Conservation (phyloP, 371 early-diverging fungal genomes). For the Rhizopus arrhizus region DNA sequence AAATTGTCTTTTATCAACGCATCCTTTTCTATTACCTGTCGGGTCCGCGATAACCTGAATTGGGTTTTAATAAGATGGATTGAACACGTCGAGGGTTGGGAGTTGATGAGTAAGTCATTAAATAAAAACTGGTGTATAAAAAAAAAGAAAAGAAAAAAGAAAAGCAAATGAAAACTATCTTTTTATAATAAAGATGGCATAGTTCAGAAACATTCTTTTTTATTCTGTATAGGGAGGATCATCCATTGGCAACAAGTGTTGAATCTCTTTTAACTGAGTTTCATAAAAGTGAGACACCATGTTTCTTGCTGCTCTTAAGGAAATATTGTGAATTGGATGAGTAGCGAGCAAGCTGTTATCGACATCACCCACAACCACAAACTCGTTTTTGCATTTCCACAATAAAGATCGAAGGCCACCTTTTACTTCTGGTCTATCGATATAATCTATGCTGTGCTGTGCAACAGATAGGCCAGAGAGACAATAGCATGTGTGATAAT, state of each 20-base stretch:
- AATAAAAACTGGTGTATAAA: neutral
- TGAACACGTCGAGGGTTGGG: too few species aligned
- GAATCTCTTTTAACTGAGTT: constrained; percentile 17
- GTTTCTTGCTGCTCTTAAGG: constrained; percentile 35
- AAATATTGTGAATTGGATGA: constrained; percentile 67
- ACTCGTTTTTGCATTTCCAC: constrained; percentile 44
- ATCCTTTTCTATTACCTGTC: too few species aligned
- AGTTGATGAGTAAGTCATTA: neutral
- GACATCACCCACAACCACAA: constrained; percentile 50
- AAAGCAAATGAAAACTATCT: neutral
- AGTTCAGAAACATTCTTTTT: neutral
- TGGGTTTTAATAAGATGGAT: too few species aligned
- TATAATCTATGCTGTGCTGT: constrained; percentile 52
- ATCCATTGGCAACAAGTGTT: constrained; percentile 32
- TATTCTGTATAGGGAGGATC: constrained; percentile 28
- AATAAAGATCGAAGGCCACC: constrained; percentile 41
- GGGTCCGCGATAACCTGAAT: too few species aligned
- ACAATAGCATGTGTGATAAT: constrained; percentile 95
- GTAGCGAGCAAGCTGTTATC: constrained; percentile 59
- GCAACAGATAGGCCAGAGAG: constrained; percentile 82
- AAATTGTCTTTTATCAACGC: too few species aligned
- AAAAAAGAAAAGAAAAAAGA: neutral
- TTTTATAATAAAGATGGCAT: too few species aligned
- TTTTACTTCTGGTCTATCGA: constrained; percentile 20
- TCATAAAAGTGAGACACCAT: constrained; percentile 54